Evolutionary conservation across 768 basidiomycete genomes (phyloP).

Genomic region (Naganishia friedmannii): DNA sequence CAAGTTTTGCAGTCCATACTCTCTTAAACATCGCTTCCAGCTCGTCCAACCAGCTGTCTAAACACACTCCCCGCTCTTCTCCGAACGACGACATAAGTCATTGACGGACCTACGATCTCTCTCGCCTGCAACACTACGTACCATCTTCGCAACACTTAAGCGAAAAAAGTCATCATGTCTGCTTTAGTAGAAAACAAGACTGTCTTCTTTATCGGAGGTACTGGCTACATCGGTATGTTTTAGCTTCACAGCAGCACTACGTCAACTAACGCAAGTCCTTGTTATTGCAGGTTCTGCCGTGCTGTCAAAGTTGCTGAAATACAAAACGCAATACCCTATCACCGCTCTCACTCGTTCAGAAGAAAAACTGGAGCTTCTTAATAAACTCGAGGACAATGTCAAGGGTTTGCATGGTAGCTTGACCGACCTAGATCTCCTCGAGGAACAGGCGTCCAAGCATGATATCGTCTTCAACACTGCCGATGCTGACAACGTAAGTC

Average conservation of each 20-base stretch:
- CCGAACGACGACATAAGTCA: no score
- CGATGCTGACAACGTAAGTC: constrained; percentile 42
- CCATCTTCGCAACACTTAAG: no score
- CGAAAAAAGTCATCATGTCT: constrained; percentile 11
- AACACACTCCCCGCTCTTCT: no score
- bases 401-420: constrained; percentile 40
- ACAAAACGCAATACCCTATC: constrained; percentile 30
- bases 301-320: constrained; percentile 30
- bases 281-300: constrained; percentile 28
- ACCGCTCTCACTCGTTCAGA: constrained; percentile 41
- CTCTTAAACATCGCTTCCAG: no score
- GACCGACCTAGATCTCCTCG: constrained; percentile 41
- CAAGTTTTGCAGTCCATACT: no score
- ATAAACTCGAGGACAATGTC: constrained; percentile 35
- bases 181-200: constrained; percentile 30
- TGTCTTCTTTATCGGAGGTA: constrained; percentile 42
- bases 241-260: neutral
- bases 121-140: no score
- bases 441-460: constrained; percentile 36
- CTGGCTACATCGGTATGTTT: constrained; percentile 41
- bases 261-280: neutral
- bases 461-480: constrained; percentile 47
- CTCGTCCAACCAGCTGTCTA: no score
- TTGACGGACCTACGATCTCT: no score
- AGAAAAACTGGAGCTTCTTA: constrained; percentile 39